Percentiles rank a stretch among this genome's conserved stretches.
Evolutionary conservation across 805 yeast genomes (phyloP).

Genomic region (Brettanomyces nanus): DNA sequence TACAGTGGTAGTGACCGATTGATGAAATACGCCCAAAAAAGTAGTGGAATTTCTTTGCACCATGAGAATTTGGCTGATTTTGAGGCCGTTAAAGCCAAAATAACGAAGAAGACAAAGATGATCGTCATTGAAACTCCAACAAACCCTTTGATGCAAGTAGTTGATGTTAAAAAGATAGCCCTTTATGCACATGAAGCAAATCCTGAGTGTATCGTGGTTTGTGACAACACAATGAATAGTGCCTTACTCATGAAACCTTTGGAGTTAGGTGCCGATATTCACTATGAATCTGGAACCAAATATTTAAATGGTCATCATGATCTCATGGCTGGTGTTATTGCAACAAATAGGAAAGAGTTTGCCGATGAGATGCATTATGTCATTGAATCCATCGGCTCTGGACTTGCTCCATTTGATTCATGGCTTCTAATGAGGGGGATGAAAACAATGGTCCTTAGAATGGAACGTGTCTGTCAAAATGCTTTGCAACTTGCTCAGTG

Average conservation of each 20-base stretch:
- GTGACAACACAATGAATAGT: constrained; percentile 96
- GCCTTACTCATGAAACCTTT: constrained; percentile 81
- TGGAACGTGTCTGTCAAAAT: constrained; percentile 81
- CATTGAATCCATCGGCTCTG: constrained; percentile 86
- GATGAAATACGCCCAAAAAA: constrained; percentile 58
- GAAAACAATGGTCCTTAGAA: constrained; percentile 77
- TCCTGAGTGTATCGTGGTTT: constrained; percentile 67
- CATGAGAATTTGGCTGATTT: constrained; percentile 80
- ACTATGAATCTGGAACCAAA: constrained; percentile 90
- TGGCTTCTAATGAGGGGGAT: constrained; percentile 86
- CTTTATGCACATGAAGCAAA: constrained; percentile 55
- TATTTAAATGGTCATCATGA: constrained; percentile 93
- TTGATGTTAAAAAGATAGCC: constrained; percentile 65
- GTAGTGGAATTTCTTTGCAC: constrained; percentile 54
- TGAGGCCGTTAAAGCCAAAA: constrained; percentile 46
- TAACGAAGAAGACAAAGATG: constrained; percentile 56
- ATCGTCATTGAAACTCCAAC: constrained; percentile 88
- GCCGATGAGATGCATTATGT: constrained; percentile 69
- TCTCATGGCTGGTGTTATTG: constrained; percentile 90
- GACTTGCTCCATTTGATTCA: constrained; percentile 84
- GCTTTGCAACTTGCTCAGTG: constrained; percentile 69
- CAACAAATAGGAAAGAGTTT: constrained; percentile 52
- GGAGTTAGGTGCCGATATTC: constrained; percentile 82
- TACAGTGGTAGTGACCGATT: constrained; percentile 92
- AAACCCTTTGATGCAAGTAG: constrained; percentile 86